Evolutionary conservation across 306 rosid genomes (phyloP), one percentile per base, ranked within the genome.

Genomic region (Cucurbita maxima): DNA sequence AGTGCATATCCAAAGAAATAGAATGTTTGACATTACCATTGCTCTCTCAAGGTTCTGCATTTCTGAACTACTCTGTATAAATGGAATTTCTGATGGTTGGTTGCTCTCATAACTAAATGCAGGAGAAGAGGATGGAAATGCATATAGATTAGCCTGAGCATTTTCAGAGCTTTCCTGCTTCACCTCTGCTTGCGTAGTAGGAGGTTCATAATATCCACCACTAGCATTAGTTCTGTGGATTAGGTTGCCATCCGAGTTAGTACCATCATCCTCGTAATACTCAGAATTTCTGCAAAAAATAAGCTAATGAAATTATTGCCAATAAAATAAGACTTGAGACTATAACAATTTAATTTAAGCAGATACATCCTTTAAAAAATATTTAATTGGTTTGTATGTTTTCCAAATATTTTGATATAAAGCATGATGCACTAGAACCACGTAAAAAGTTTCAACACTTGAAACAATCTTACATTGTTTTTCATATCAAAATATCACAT

Each of bases 111-210:
- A 95, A 43, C 85, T 58, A 88, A 84, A 91, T 76, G 85, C 92
- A 34, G 94, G 90, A 11, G 96, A 86, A 83, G 96, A 80, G 58
- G 97, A 84, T 79, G 96, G 84, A 69, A 86, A 91, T 8, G 87
- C 73, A 83, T 95, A 95, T 74, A 84, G 88, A 82, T 84, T 87
- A 63, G 87, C 91, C 78, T 84, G 96, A 80, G 75, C 79, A 76
- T 81, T 74, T 77, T 91, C 96, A 76, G 84, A 72, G 75, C 86
- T 78, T 75, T 85, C 97, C 75, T 96, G 84, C 79, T 85, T 86
- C 78, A 95, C 84, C 84, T 95, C 99, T 50, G 87, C 76, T 72
- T 89, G 96, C 43, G 99, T 81, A 79, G 75, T 86, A 82, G 96
- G 81, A 78, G 89, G 79, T 61, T 89, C 92, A 51, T 84, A 95